A percentile compares a stretch with the other conserved stretches of the same genome.
These are phyloP conservation scores for Penicillium sp. DNA, from an alignment of 2,329 filamentous ascomycete species.

Conservation along the genomic window DNA sequence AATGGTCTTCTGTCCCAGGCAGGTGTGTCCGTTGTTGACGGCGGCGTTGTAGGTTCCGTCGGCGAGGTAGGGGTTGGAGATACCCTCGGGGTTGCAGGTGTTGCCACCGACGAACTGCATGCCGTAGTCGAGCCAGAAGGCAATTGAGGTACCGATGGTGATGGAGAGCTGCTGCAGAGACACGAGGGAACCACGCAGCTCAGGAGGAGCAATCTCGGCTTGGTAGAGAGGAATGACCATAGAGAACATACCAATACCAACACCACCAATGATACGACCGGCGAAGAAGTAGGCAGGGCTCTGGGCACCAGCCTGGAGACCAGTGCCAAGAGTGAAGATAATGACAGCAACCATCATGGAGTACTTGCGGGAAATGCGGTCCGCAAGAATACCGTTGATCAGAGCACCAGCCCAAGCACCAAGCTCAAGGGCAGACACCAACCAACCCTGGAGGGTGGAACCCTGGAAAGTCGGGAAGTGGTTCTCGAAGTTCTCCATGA, in stretches of 20 bases:
- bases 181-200: conserved; percentile 67
- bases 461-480: conserved; percentile 34
- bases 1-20: conserved; percentile 60
- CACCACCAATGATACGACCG: conserved; percentile 29
- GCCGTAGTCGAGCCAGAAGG: conserved; percentile 59
- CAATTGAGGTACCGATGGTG: conserved; percentile 57
- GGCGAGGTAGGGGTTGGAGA: conserved; percentile 6
- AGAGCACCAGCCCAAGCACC: conserved; percentile 36
- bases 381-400: conserved; percentile 32
- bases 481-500: conserved; percentile 40
- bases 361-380: conserved; percentile 33
- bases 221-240: conserved; percentile 34
- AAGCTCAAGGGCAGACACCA: conserved; percentile 36
- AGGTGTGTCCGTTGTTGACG: conserved; percentile 65
- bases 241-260: conserved; percentile 33
- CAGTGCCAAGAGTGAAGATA: conserved; percentile 35
- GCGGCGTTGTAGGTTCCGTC: conserved; percentile 60
- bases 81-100: conserved; percentile 10
- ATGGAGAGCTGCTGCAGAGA: conserved; percentile 66
- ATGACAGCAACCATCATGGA: conserved; percentile 36
- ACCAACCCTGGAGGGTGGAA: conserved; percentile 35
- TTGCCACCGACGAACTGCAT: conserved; percentile 49
- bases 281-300: conserved; percentile 30
- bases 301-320: conserved; percentile 30
- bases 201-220: conserved; percentile 52